Conservation (phyloP, 345 rosid genomes). For the Pistacia integerrima region DNA sequence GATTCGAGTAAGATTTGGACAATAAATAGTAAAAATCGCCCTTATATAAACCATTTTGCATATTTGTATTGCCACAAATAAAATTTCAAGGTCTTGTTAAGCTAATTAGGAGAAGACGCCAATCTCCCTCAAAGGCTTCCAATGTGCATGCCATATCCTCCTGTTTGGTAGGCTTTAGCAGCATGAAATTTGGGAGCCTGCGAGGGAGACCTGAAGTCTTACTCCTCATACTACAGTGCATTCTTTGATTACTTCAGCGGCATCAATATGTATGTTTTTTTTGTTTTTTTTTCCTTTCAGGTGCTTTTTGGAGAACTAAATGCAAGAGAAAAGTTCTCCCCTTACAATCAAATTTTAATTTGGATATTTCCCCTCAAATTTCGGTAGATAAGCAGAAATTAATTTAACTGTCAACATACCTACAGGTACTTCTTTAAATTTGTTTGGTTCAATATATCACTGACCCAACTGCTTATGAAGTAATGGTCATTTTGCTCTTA, state of each 20-base stretch:
- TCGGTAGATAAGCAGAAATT: not conserved
- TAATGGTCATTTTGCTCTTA: too few relatives aligned
- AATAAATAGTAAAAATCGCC: not conserved
- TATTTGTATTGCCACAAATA: not conserved
- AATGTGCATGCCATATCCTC: slow-evolving; percentile 9
- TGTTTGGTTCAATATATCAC: too few relatives aligned
- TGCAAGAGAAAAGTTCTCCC: too few relatives aligned
- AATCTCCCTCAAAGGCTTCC: slow-evolving; percentile 42
- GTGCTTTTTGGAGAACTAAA: too few relatives aligned
- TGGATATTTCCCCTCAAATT: not conserved
- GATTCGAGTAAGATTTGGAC: not conserved
- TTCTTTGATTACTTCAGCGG: not conserved
- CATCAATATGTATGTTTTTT: not conserved
- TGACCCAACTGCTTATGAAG: too few relatives aligned
- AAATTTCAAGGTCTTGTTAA: not conserved
- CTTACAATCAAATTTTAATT: not conserved
- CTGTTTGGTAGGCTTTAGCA: not conserved
- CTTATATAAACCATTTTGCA: slow-evolving; percentile 19
- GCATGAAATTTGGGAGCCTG: slow-evolving; percentile 13
- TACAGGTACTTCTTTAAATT: too few relatives aligned
- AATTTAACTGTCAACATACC: not conserved
- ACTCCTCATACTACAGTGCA: not conserved
- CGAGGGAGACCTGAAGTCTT: slow-evolving; percentile 18
- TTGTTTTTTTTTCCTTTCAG: too few relatives aligned
- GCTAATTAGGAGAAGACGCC: slow-evolving; percentile 19